A percentile compares a stretch with the other conserved stretches of the same genome.
Conservation (phyloP, 306 rosid genomes). For the Gleditsia sinensis region DNA sequence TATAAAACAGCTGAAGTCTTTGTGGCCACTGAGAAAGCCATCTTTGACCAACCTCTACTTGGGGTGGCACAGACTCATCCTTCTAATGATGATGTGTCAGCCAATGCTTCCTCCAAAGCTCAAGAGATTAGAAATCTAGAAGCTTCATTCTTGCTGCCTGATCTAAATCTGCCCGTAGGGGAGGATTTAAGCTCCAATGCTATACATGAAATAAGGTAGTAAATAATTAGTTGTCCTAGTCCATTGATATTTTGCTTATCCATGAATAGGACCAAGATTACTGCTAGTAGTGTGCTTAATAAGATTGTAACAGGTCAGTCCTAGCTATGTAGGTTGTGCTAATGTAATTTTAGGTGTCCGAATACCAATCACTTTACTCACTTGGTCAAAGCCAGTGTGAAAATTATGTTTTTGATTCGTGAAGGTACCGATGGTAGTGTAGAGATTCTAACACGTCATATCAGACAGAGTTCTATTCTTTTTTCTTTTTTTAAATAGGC, state of each 20-base stretch:
- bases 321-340: conserved; percentile 50
- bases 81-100: conserved; percentile 11
- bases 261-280: conserved; percentile 31
- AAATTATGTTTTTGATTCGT: conserved; percentile 29
- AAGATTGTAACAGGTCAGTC: conserved; percentile 33
- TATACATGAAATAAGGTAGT: conserved; percentile 39
- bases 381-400: conserved; percentile 33
- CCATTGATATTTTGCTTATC: conserved; percentile 28
- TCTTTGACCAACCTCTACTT: conserved; percentile 22
- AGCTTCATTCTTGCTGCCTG: conserved; percentile 60
- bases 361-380: conserved; percentile 37
- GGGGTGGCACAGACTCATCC: conserved; percentile 32
- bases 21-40: conserved; percentile 23
- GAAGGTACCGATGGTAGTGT: conserved; percentile 45
- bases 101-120: conserved; percentile 38
- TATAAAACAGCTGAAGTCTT: conserved; percentile 24
- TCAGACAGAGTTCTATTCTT: conserved; percentile 35
- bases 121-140: conserved; percentile 49
- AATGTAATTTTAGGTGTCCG: conserved; percentile 53
- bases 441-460: conserved; percentile 50
- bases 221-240: conserved; percentile 18
- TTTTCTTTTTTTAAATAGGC: conserved; percentile 27
- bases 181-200: conserved; percentile 36
- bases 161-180: conserved; percentile 74
- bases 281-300: conserved; percentile 31